Evolutionary conservation across 176 grass and related monocot genomes (phyloP).

Genomic region (Eragrostis nindensis): DNA sequence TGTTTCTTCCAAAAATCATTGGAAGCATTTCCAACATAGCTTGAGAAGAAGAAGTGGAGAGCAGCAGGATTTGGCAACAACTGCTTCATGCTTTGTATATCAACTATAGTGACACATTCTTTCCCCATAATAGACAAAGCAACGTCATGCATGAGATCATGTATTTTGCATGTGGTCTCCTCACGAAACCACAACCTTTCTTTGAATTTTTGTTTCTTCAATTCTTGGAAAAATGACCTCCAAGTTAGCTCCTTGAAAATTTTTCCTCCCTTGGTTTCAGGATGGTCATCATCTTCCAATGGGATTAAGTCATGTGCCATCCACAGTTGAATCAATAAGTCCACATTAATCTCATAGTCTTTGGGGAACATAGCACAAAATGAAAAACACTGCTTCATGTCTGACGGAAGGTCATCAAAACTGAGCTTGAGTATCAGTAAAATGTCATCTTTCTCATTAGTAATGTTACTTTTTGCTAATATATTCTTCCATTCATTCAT

Average conservation of each 20-base stretch:
- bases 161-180: constrained; percentile 15
- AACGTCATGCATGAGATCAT: constrained; percentile 40
- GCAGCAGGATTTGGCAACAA: background rate
- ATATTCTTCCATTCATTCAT: constrained; percentile 1
- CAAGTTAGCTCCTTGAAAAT: constrained; percentile 6
- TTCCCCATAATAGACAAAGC: constrained; percentile 1
- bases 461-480: background rate
- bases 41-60: background rate
- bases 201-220: too few species aligned
- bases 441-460: background rate
- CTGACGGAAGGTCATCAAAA: background rate
- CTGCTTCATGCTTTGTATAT: background rate
- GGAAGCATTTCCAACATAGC: accelerated
- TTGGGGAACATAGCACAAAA: constrained; percentile 31
- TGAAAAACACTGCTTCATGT: constrained; percentile 35
- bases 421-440: constrained; percentile 2
- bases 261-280: background rate
- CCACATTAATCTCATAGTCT: constrained; percentile 18
- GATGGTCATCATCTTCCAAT: background rate
- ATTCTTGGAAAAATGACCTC: background rate
- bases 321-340: constrained; percentile 5
- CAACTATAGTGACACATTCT: background rate
- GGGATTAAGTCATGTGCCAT: constrained; percentile 32
- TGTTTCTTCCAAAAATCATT: constrained; percentile 2
- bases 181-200: background rate